Conservation (phyloP, 768 basidiomycete species). For the Suillus plorans region DNA sequence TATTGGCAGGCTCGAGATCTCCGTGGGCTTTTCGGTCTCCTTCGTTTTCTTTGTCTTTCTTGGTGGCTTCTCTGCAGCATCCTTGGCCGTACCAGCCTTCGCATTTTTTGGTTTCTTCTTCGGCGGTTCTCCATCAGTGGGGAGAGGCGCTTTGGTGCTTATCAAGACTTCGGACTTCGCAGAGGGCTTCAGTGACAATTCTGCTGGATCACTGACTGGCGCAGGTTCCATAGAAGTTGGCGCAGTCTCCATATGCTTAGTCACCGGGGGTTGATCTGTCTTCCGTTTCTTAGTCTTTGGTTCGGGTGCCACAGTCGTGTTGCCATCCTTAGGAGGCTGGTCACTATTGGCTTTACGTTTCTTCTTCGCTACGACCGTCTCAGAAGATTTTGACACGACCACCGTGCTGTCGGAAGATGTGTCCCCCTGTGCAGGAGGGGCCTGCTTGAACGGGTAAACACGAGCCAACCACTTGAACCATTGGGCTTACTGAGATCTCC, state of each 20-base stretch:
- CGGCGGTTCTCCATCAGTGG: slow-evolving; percentile 5
- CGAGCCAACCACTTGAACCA: background rate
- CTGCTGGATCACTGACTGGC: background rate
- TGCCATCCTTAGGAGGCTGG: background rate
- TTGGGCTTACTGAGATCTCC: slow-evolving; percentile 8
- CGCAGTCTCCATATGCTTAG: background rate
- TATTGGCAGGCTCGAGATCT: background rate
- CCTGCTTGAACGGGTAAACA: background rate
- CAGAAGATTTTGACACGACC: background rate
- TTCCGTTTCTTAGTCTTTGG: slow-evolving; percentile 13
- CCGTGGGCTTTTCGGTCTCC: background rate
- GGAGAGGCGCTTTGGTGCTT: background rate
- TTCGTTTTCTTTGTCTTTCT: slow-evolving; percentile 12
- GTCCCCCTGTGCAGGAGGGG: slow-evolving; percentile 16
- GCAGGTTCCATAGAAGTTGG: slow-evolving; percentile 3
- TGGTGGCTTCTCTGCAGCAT: background rate
- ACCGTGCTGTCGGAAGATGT: background rate
- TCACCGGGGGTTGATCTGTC: background rate
- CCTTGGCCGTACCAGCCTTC: slow-evolving; percentile 4
- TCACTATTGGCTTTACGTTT: slow-evolving; percentile 23
- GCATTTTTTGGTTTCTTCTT: slow-evolving; percentile 5
- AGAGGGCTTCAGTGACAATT: background rate
- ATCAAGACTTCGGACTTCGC: slow-evolving; percentile 10
- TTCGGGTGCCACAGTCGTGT: slow-evolving; percentile 1
- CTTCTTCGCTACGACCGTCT: slow-evolving; percentile 12